Evolutionary conservation across 345 rosid species (phyloP).

Genomic region (Raphanus sativus): DNA sequence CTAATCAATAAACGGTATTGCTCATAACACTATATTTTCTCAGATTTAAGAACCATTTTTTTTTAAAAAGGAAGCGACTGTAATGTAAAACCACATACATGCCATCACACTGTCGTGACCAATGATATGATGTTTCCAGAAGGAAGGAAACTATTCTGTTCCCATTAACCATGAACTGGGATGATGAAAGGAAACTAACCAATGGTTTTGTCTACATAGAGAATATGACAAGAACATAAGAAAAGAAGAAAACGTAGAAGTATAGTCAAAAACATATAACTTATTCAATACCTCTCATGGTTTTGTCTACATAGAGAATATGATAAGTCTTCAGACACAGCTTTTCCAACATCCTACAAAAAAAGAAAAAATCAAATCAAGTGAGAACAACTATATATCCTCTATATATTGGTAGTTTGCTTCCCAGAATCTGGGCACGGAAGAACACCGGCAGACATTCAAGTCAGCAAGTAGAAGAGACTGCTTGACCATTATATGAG

Average conservation of each 20-base stretch:
- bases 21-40: not conserved
- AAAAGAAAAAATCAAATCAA: not conserved
- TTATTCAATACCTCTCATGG: slow-evolving; percentile 26
- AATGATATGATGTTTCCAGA: not conserved
- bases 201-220: too few species aligned
- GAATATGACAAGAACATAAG: slow-evolving; percentile 28
- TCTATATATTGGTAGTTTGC: too few species aligned
- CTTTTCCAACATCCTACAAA: slow-evolving; percentile 87
- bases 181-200: too few species aligned
- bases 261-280: not conserved
- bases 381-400: not conserved
- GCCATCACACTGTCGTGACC: too few species aligned
- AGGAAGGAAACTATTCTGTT: not conserved
- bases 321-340: slow-evolving; percentile 22
- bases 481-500: too few species aligned
- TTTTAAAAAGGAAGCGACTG: not conserved
- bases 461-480: too few species aligned
- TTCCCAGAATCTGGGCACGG: too few species aligned
- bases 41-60: not conserved
- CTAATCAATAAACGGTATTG: not conserved
- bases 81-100: too few species aligned
- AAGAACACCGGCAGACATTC: too few species aligned
- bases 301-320: slow-evolving; percentile 44
- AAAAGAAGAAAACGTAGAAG: not conserved
- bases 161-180: not conserved